Conservation (phyloP, 208 protist species). For the Leishmania amazonensis region DNA sequence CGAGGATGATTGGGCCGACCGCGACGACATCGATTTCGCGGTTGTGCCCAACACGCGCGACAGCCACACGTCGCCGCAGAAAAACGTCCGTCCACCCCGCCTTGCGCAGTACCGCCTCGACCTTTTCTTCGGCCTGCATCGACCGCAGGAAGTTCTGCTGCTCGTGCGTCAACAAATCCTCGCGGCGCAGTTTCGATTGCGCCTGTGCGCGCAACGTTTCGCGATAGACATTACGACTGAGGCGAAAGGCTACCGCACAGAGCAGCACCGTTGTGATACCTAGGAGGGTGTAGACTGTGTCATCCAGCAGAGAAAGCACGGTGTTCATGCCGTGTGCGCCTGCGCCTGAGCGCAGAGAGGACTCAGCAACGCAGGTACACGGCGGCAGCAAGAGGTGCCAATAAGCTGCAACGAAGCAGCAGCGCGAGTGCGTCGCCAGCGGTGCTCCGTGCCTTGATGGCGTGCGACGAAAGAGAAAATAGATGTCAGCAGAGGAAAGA, state of each 20-base stretch:
- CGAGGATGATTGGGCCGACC: conserved; percentile 75
- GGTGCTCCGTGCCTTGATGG: neutral
- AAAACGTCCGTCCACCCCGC: conserved; percentile 83
- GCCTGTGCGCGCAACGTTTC: conserved; percentile 47
- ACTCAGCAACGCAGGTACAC: neutral
- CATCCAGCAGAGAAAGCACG: conserved; percentile 26
- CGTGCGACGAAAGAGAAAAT: neutral
- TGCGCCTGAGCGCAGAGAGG: neutral
- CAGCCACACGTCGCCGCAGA: conserved; percentile 73
- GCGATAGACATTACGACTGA: conserved; percentile 59
- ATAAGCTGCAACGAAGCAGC: neutral
- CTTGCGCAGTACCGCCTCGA: conserved; percentile 66
- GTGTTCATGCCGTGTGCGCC: neutral
- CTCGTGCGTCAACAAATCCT: conserved; percentile 31
- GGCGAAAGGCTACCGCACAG: conserved; percentile 38
- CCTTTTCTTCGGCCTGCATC: conserved; percentile 74
- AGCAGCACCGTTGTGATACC: conserved; percentile 39
- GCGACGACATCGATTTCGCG: conserved; percentile 91
- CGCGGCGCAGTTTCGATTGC: conserved; percentile 41
- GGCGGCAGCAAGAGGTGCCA: neutral
- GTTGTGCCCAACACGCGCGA: conserved; percentile 80
- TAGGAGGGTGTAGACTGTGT: conserved; percentile 47
- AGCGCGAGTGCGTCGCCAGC: neutral
- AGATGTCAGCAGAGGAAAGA: neutral
- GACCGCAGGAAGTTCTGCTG: conserved; percentile 51